Evolutionary conservation across 805 yeast genomes (phyloP), one percentile per base, ranked within the genome.

Genomic region (Ogataea neopini): DNA sequence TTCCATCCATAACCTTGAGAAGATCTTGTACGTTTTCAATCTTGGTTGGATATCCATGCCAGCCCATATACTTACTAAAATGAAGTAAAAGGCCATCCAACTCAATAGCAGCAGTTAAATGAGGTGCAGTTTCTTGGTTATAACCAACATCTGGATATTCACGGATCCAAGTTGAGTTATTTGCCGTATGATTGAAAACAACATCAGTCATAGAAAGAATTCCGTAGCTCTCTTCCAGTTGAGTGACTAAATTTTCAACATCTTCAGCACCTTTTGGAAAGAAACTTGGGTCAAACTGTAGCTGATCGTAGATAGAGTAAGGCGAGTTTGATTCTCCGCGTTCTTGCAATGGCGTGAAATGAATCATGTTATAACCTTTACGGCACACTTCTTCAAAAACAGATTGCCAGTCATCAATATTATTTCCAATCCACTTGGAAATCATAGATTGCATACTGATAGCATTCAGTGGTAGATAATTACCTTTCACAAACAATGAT

Each of bases 311-410:
- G 45, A 92, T 88, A 3, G 97, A 88, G 63, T 91, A 92, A 0
- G 99, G 99, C 6, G 97, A 91, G 64, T 91, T 79, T 1, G 96
- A 87, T 51, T 76, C 85, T 28, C 99, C 99, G 47, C 98, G 76
- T 53, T 83, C 70, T 67, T 92, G 97, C 56, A 92, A 73, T 0
- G 99, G 99, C 5, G 97, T 91, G 65, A 92, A 92, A 71, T 92
- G 99, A 37, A 94, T 73, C 97, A 92, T 88, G 66, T 94, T 94
- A 71, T 92, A 92, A 17, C 94, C 91, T 66, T 94, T 94, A 7
- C 68, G 63, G 13, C 83, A 68, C 38, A 92, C 77, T 39, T 77
- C 77, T 1, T 65, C 63, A 49, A 92, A 86, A 47, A 86, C 70
- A 1, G 68, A 63, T 47, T 80, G 79, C 98, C 98, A 92, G 11